Evolutionary conservation across 2,329 filamentous ascomycete species (phyloP), one percentile per base, ranked within the genome.

Genomic region (Hypoxylon sp.): DNA sequence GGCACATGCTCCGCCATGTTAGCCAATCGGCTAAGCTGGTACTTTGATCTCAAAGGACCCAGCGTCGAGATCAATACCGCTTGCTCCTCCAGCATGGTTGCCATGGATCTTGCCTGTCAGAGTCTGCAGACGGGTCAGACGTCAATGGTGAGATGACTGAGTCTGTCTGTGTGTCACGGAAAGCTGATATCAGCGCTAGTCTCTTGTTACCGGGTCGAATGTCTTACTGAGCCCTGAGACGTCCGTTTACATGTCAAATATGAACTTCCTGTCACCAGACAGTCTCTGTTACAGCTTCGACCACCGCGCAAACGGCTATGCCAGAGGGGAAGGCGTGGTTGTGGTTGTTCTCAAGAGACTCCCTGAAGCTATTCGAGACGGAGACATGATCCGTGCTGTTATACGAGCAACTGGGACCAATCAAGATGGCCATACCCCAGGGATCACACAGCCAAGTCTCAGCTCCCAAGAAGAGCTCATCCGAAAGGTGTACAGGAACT

Each of bases 311-410:
- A 72, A 72, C 33, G 71, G 71, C 22, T 73, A 72, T 40, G 83
- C 74, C 18, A 79, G 82, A 2, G 84, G 82, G 8, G 86, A 89
- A 52, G 85, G 85, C 0, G 72, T 86, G 8, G 80, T 80, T 1
- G 75, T 77, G 0, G 65, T 88, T 0, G 73, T 87, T 0, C 67
- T 89, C 0, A 89, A 88, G 71, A 76, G 72, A 0, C 70, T 88
- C 0, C 73, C 70, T 2, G 71, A 77, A 0, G 87, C 87, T 0
- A 53, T 88, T 2, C 72, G 33, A 16, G 70, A 80, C 61, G 76
- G 78, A 1, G 74, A 81, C 54, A 74, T 72, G 40, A 77, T 81
- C 45, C 74, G 78, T 2, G 78, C 75, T 6, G 74, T 79, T 3
- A 77, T 81, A n/a, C 73, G 77, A 18, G 61, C 64, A 12, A 69